Evolutionary conservation across 306 rosid species (phyloP).

Genomic region (Mimosa pudica): DNA sequence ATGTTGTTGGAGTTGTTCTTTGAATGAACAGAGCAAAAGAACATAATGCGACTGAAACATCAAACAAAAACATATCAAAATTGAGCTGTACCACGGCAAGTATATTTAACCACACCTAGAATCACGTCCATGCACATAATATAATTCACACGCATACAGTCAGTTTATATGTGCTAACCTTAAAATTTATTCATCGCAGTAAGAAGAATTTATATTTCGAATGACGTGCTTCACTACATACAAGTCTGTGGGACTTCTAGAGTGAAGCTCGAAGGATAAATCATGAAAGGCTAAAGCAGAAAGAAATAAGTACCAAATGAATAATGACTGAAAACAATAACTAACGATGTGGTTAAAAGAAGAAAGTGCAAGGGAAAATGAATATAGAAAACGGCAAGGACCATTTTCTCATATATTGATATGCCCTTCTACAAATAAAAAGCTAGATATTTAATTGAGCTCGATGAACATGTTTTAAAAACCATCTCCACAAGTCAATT

Average conservation of each 20-base stretch:
- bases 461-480: background rate
- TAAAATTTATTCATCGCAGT: background rate
- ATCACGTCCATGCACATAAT: background rate
- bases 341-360: background rate
- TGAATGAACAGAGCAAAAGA: conserved; percentile 86
- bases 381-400: background rate
- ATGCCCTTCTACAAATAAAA: background rate
- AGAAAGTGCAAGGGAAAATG: background rate
- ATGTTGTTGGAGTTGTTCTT: conserved; percentile 93
- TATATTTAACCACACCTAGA: background rate
- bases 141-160: background rate
- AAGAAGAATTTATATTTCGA: background rate
- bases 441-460: background rate
- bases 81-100: background rate
- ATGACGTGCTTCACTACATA: background rate
- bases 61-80: conserved; percentile 32
- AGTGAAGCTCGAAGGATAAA: background rate
- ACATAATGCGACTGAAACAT: conserved; percentile 80
- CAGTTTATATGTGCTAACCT: background rate
- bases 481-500: background rate
- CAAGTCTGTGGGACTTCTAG: background rate
- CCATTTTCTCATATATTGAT: background rate
- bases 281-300: background rate
- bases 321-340: background rate
- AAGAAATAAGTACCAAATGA: background rate